phyloP scores from a whole-genome alignment of 2,329 filamentous ascomycete genomes.

The Penicillium sp. region DNA sequence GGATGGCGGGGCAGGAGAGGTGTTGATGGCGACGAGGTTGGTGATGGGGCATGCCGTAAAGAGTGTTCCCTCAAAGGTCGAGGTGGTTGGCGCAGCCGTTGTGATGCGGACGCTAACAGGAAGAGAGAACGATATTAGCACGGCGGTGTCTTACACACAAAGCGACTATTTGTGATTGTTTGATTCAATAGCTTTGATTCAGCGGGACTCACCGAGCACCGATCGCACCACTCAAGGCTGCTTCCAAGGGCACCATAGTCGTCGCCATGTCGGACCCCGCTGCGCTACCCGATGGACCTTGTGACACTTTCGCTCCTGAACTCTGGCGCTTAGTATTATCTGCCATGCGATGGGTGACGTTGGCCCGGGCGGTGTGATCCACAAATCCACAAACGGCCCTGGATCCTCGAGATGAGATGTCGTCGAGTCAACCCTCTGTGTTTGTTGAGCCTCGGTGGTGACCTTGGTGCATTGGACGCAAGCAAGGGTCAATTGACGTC shows the following conservation, averaged over 20 bases:
- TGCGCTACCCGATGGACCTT: slow-evolving; percentile 35
- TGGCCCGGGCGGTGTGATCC: slow-evolving; percentile 16
- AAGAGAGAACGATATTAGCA: neutral
- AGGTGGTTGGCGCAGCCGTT: slow-evolving; percentile 50
- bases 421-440: neutral
- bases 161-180: no score
- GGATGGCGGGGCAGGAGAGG: slow-evolving; percentile 42
- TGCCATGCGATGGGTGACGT: slow-evolving; percentile 45
- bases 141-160: no score
- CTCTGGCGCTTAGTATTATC: slow-evolving; percentile 60
- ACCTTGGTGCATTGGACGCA: slow-evolving; percentile 7
- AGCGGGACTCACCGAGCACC: slow-evolving; percentile 56
- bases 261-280: slow-evolving; percentile 39
- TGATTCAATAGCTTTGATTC: no score
- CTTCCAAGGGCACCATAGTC: slow-evolving; percentile 51
- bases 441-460: neutral
- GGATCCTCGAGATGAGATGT: neutral
- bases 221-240: slow-evolving; percentile 58
- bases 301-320: slow-evolving; percentile 49
- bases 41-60: slow-evolving; percentile 61
- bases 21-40: slow-evolving; percentile 61
- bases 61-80: slow-evolving; percentile 59
- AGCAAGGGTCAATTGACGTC: slow-evolving; percentile 7
- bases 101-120: slow-evolving; percentile 55
- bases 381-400: slow-evolving; percentile 8